Conservation (phyloP, 2,329 filamentous ascomycete species). For the Aspergillus glaucus region DNA sequence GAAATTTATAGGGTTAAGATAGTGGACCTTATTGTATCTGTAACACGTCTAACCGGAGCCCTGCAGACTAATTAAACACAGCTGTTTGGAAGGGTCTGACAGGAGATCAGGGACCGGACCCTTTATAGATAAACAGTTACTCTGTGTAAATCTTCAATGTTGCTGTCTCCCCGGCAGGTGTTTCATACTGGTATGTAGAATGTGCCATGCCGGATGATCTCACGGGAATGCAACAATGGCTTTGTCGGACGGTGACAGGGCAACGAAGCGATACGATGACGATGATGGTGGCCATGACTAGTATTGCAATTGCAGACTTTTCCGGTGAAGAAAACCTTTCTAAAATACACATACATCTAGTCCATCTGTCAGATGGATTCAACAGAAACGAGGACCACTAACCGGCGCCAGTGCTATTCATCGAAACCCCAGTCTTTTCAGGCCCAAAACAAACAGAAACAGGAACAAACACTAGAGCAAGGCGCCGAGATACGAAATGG, state of each 20-base stretch:
- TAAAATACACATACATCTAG: not conserved
- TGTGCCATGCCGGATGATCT: not conserved
- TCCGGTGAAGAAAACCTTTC: not conserved
- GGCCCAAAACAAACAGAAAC: slow-evolving; percentile 4
- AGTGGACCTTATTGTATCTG: too few species aligned
- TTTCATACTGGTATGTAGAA: not conserved
- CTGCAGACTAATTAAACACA: not conserved
- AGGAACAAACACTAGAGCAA: slow-evolving; percentile 8
- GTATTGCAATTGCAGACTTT: not conserved
- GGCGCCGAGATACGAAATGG: slow-evolving; percentile 29
- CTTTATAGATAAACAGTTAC: too few species aligned
- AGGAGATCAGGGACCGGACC: too few species aligned
- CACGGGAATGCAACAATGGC: not conserved
- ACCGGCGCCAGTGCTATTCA: not conserved
- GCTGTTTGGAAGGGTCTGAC: not conserved
- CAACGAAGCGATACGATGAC: not conserved
- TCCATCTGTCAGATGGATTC: not conserved
- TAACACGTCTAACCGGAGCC: too few species aligned
- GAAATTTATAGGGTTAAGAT: too few species aligned
- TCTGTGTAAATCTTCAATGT: not conserved
- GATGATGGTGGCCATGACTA: not conserved
- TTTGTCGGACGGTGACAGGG: not conserved
- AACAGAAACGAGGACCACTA: slow-evolving; percentile 1
- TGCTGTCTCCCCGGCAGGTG: not conserved
- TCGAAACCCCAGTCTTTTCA: slow-evolving; percentile 5